Conservation (phyloP, 2,329 filamentous ascomycete species). For the Waltergamsia citrina region DNA sequence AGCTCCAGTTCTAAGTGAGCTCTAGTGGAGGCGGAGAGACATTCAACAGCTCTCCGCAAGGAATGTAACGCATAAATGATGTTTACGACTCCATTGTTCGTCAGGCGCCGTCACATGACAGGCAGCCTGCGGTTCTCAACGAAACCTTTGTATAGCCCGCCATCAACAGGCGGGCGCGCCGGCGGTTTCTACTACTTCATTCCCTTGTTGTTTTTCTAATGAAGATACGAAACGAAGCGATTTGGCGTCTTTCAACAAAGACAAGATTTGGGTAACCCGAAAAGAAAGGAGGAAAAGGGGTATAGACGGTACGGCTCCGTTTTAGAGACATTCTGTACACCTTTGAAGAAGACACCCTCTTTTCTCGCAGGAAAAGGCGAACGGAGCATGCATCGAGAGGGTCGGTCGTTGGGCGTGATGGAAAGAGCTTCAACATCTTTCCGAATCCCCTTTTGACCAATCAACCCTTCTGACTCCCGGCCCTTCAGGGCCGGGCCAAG, state of each 20-base stretch:
- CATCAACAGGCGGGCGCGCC: slow-evolving; percentile 1
- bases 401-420: slow-evolving; percentile 21
- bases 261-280: slow-evolving; percentile 22
- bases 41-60: slow-evolving; percentile 30
- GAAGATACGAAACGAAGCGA: slow-evolving; percentile 17
- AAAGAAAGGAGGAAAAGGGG: slow-evolving; percentile 13
- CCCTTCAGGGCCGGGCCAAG: too few relatives aligned
- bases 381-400: slow-evolving; percentile 6
- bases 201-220: slow-evolving; percentile 19
- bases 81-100: slow-evolving; percentile 27
- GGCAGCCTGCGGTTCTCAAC: slow-evolving; percentile 37
- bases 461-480: too few relatives aligned
- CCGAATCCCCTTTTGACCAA: slow-evolving; percentile 7
- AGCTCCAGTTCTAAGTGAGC: slow-evolving; percentile 72
- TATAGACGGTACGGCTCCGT: neutral
- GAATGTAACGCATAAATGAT: slow-evolving; percentile 19
- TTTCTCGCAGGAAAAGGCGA: neutral
- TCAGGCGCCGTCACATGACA: slow-evolving; percentile 15
- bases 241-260: slow-evolving; percentile 39
- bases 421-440: slow-evolving; percentile 38
- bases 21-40: slow-evolving; percentile 15
- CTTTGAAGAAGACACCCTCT: slow-evolving; percentile 30
- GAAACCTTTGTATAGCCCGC: slow-evolving; percentile 24
- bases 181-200: slow-evolving; percentile 1
- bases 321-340: too few relatives aligned